Conservation (phyloP, 78 protist species). For the Mantamonas sphyraenae region DNA sequence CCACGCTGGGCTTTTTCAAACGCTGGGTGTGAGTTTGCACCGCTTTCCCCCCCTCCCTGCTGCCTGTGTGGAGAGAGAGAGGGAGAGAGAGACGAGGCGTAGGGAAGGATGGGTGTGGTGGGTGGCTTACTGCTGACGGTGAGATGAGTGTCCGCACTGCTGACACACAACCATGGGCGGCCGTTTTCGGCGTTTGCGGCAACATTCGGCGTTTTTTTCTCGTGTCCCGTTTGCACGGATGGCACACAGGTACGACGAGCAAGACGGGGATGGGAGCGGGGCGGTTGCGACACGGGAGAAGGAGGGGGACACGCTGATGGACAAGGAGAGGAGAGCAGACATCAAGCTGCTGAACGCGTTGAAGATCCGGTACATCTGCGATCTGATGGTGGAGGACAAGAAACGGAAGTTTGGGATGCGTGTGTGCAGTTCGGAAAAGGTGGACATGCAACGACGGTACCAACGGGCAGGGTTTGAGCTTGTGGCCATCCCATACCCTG, state of each 20-base stretch:
- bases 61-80: no score
- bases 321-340: conserved; percentile 6
- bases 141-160: no score
- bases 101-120: no score
- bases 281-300: not conserved
- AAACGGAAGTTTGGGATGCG: conserved; percentile 9
- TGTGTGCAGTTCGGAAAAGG: conserved; percentile 25
- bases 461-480: not conserved
- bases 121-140: no score
- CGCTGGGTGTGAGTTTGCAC: no score
- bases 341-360: not conserved
- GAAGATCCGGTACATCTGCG: conserved; percentile 6
- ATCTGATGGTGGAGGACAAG: conserved; percentile 40
- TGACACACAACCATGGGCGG: no score
- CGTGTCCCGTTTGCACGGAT: not conserved
- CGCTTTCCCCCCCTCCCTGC: no score
- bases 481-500: conserved; percentile 27
- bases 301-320: not conserved
- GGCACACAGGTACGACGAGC: not conserved
- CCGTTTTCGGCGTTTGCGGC: not conserved
- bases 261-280: not conserved
- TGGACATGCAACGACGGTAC: not conserved
- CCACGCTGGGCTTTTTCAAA: no score
- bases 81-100: no score
- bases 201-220: not conserved